phyloP scores from a whole-genome alignment of 108 stramenopile genomes.

The Nitzschia inconspicua region DNA sequence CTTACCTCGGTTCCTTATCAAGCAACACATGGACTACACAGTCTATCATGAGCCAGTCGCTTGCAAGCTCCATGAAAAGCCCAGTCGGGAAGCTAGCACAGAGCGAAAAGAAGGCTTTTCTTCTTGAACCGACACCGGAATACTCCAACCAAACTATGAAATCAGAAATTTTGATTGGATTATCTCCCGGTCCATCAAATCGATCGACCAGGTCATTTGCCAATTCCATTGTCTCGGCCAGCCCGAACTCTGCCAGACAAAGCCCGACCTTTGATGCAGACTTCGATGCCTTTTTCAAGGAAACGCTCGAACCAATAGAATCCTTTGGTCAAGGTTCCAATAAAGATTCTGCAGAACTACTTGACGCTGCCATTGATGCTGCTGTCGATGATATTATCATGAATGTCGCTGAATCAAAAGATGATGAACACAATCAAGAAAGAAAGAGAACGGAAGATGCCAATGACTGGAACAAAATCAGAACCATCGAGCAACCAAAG shows the following conservation, averaged over 20 bases:
- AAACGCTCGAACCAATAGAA: background rate
- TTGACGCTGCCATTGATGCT: constrained; percentile 7
- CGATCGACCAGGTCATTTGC: constrained; percentile 25
- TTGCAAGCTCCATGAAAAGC: background rate
- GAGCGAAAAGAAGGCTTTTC: background rate
- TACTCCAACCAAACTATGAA: constrained; percentile 1
- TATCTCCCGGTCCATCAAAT: constrained; percentile 30
- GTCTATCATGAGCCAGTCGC: constrained; percentile 12
- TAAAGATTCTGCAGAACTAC: background rate
- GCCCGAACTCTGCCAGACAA: constrained; percentile 8
- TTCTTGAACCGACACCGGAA: constrained; percentile 10
- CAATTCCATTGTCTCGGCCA: constrained; percentile 28
- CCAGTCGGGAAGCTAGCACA: background rate
- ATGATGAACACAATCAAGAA: too few species aligned
- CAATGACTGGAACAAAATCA: too few species aligned
- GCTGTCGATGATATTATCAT: constrained; percentile 4
- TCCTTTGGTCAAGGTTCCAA: constrained; percentile 3
- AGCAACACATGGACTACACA: constrained; percentile 10
- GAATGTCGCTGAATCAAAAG: background rate
- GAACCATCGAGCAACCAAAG: too few species aligned
- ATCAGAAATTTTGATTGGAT: background rate
- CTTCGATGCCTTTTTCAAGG: constrained; percentile 1
- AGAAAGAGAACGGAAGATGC: too few species aligned
- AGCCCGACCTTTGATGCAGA: background rate
- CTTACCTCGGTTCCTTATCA: constrained; percentile 19